phyloP scores from a whole-genome alignment of 1,284 basidiomycete species.

The Moesziomyces antarcticus region DNA sequence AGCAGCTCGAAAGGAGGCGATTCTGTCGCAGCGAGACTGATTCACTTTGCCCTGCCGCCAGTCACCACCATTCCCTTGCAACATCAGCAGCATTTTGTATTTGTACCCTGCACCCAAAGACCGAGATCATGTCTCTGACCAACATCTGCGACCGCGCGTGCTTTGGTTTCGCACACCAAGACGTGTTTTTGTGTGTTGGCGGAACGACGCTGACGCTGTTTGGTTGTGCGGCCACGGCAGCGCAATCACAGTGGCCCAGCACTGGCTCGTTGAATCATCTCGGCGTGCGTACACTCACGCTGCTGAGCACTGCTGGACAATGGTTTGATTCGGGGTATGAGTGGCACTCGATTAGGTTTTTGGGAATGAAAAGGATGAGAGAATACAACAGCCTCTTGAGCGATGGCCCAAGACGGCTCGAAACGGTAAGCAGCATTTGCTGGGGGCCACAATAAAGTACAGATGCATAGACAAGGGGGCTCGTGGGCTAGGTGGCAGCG shows the following conservation, averaged over 20 bases:
- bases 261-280: no score
- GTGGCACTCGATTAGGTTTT: conserved; percentile 1
- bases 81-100: conserved; percentile 16
- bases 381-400: conserved; percentile 35
- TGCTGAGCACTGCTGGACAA: no score
- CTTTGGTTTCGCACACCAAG: no score
- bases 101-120: conserved; percentile 13
- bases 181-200: no score
- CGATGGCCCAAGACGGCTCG: conserved; percentile 8
- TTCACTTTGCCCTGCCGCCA: neutral
- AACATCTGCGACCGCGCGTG: no score
- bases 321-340: conserved; percentile 1
- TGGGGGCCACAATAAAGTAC: neutral
- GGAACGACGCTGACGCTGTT: no score
- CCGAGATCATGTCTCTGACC: no score
- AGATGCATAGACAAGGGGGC: no score
- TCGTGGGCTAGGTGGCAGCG: conserved; percentile 5
- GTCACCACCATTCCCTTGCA: conserved; percentile 7
- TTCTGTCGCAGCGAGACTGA: conserved; percentile 44
- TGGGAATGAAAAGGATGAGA: conserved; percentile 4
- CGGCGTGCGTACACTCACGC: no score
- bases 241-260: no score
- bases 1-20: conserved; percentile 79
- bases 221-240: no score
- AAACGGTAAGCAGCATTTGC: conserved; percentile 10